Conservation (phyloP, 2,329 filamentous ascomycete species). For the Fusarium buharicum region DNA sequence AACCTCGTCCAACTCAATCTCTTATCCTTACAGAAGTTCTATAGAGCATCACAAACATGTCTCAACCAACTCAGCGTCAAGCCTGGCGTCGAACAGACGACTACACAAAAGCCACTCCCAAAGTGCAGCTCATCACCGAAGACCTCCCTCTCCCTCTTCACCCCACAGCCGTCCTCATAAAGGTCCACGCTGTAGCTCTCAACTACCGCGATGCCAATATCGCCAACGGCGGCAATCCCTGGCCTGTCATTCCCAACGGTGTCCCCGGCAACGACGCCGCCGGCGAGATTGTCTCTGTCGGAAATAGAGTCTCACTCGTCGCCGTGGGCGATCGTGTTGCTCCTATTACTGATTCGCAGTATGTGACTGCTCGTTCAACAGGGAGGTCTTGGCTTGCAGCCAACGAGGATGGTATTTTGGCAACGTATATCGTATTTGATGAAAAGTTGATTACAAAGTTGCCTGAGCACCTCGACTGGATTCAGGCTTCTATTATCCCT, state of each 20-base stretch:
- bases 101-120: slow-evolving; percentile 46
- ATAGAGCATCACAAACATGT: no score
- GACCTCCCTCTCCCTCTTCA: slow-evolving; percentile 45
- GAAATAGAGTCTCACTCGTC: slow-evolving; percentile 49
- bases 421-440: slow-evolving; percentile 55
- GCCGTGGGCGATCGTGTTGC: slow-evolving; percentile 51
- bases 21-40: background rate
- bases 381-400: slow-evolving; percentile 56
- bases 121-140: slow-evolving; percentile 51
- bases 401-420: slow-evolving; percentile 57
- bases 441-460: slow-evolving; percentile 51
- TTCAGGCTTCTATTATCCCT: slow-evolving; percentile 51
- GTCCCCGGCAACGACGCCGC: slow-evolving; percentile 54
- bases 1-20: no score
- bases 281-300: slow-evolving; percentile 53
- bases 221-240: slow-evolving; percentile 54
- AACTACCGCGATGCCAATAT: slow-evolving; percentile 53
- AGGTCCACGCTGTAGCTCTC: slow-evolving; percentile 49
- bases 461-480: slow-evolving; percentile 52
- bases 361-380: slow-evolving; percentile 52
- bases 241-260: slow-evolving; percentile 51
- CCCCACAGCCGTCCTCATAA: slow-evolving; percentile 48
- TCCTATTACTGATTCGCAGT: slow-evolving; percentile 53
- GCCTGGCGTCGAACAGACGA: slow-evolving; percentile 47
- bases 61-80: slow-evolving; percentile 30